Evolutionary conservation across 2,329 filamentous ascomycete genomes (phyloP).

Genomic region (Pleurostoma richardsiae): DNA sequence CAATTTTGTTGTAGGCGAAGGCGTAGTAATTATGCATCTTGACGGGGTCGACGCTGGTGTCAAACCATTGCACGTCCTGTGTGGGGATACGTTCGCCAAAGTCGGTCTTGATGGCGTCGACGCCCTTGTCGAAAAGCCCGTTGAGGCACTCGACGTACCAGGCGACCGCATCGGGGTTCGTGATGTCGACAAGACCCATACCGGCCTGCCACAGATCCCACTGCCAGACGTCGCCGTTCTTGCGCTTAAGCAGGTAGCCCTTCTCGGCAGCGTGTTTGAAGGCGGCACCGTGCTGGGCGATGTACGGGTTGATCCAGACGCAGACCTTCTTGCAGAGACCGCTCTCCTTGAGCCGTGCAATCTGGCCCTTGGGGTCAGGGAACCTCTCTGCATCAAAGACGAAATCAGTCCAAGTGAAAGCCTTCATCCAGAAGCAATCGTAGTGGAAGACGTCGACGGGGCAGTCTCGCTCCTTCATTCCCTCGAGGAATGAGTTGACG

Average conservation of each 20-base stretch:
- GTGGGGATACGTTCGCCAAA: constrained; percentile 66
- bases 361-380: constrained; percentile 57
- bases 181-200: constrained; percentile 68
- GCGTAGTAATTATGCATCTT: constrained; percentile 72
- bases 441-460: constrained; percentile 67
- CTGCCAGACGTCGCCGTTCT: constrained; percentile 65
- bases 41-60: constrained; percentile 53
- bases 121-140: constrained; percentile 58
- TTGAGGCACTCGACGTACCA: constrained; percentile 61
- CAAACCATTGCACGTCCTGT: constrained; percentile 51
- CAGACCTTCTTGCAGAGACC: constrained; percentile 56
- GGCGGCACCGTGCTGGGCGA: constrained; percentile 60
- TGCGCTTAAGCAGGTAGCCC: constrained; percentile 63
- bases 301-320: constrained; percentile 71
- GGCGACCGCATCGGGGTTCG: constrained; percentile 57
- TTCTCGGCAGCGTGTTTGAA: constrained; percentile 58
- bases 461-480: constrained; percentile 57
- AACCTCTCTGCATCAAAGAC: constrained; percentile 61
- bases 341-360: constrained; percentile 54
- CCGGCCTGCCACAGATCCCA: constrained; percentile 71
- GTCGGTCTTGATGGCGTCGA: constrained; percentile 68
- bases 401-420: constrained; percentile 69
- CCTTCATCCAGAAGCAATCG: constrained; percentile 70
- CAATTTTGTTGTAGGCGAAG: constrained; percentile 61
- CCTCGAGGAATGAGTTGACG: constrained; percentile 60